These are phyloP conservation scores for Fraxinus latifolia DNA, from an alignment of 305 asterid genomes.

Conservation along the genomic window DNA sequence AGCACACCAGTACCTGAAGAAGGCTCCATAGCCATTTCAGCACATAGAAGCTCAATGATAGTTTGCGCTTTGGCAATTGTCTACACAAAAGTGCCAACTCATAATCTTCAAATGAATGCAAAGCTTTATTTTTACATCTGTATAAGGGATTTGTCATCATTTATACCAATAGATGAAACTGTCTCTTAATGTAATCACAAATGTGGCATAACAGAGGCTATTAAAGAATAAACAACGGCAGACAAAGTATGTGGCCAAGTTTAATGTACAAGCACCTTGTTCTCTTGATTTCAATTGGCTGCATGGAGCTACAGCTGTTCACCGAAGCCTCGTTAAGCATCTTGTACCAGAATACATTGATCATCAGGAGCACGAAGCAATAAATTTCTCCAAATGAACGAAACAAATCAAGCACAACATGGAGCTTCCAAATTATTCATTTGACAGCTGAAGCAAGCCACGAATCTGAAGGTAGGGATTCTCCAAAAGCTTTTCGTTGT, in stretches of 20 bases:
- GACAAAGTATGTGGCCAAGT: slow-evolving; percentile 12
- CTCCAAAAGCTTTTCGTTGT: slow-evolving; percentile 96
- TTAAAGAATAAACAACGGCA: slow-evolving; percentile 6
- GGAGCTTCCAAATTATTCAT: slow-evolving; percentile 38
- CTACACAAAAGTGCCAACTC: slow-evolving; percentile 25
- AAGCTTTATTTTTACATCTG: slow-evolving; percentile 20
- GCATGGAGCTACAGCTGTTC: slow-evolving; percentile 21
- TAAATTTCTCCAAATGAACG: slow-evolving; percentile 26
- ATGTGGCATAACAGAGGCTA: slow-evolving; percentile 15
- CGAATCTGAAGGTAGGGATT: slow-evolving; percentile 99
- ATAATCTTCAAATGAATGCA: slow-evolving; percentile 26
- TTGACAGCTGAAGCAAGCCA: slow-evolving; percentile 83
- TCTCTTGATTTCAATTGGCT: slow-evolving; percentile 23
- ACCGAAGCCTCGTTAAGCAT: slow-evolving; percentile 20
- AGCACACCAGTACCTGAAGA: slow-evolving; percentile 32
- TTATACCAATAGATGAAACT: slow-evolving; percentile 20
- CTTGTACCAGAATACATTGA: slow-evolving; percentile 1
- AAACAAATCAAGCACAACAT: slow-evolving; percentile 24
- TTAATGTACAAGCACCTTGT: slow-evolving; percentile 22
- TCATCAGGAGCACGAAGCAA: slow-evolving; percentile 26
- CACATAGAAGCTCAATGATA: slow-evolving; percentile 18
- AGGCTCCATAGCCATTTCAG: slow-evolving; percentile 28
- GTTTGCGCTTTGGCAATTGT: slow-evolving; percentile 19
- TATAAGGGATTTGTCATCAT: slow-evolving; percentile 24
- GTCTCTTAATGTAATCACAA: slow-evolving; percentile 21